Evolutionary conservation across 208 protist genomes (phyloP).

Genomic region (Acanthamoeba divionensis): DNA sequence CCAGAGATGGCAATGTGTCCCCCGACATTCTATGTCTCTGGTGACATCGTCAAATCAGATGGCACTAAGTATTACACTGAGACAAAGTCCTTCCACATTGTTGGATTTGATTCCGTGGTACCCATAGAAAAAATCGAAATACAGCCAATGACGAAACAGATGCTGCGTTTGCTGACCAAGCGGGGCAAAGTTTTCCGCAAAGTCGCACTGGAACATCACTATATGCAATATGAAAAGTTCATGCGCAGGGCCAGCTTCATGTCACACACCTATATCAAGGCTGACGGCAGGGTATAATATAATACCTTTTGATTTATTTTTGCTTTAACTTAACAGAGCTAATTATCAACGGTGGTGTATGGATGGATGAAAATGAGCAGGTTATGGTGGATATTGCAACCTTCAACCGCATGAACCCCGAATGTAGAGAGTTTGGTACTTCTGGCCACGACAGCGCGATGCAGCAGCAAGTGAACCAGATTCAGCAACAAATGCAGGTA

Average conservation of each 20-base stretch:
- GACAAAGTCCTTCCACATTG: background rate
- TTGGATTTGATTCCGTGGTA: background rate
- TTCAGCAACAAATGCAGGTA: background rate
- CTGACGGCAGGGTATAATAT: conserved; percentile 5
- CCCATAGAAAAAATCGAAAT: background rate
- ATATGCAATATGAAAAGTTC: conserved; percentile 39
- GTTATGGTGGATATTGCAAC: conserved; percentile 52
- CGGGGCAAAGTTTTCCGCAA: background rate
- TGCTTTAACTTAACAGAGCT: too few species aligned
- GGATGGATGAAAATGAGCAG: too few species aligned
- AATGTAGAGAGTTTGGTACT: conserved; percentile 38
- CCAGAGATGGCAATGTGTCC: background rate
- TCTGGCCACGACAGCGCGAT: conserved; percentile 26
- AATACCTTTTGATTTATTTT: too few species aligned
- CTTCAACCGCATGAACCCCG: conserved; percentile 53
- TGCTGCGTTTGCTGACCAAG: conserved; percentile 19
- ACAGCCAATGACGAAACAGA: conserved; percentile 45
- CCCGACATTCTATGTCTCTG: conserved; percentile 24
- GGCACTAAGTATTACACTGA: background rate
- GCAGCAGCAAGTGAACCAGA: conserved; percentile 23
- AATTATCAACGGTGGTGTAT: too few species aligned
- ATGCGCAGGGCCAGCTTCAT: background rate
- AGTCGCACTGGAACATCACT: conserved; percentile 6
- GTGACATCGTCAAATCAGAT: conserved; percentile 32
- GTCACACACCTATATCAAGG: background rate